Percentiles rank a stretch among this genome's conserved stretches.
These are phyloP conservation scores for Kondoa subrosea DNA, from an alignment of 768 basidiomycete species.

Conservation along the genomic window DNA sequence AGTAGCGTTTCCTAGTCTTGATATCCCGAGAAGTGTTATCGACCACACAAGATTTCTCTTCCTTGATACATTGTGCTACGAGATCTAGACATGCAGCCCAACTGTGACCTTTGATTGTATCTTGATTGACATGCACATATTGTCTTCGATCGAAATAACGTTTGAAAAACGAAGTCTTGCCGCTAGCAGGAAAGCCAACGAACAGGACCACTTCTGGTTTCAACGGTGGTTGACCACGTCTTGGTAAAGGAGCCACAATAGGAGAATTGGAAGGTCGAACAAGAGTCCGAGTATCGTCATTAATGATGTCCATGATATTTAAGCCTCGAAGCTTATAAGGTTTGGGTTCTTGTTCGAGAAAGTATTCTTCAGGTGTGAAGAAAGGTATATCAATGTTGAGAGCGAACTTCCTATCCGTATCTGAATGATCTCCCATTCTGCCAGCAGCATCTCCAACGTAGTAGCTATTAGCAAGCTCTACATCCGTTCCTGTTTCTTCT, in stretches of 20 bases:
- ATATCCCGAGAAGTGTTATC: slow-evolving; percentile 83
- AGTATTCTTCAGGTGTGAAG: slow-evolving; percentile 27
- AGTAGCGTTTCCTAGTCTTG: slow-evolving; percentile 51
- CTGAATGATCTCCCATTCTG: slow-evolving; percentile 29
- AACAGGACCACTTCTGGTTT: slow-evolving; percentile 43
- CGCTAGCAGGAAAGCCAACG: slow-evolving; percentile 48
- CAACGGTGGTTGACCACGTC: not conserved
- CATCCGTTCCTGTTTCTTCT: slow-evolving; percentile 8
- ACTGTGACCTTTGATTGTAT: slow-evolving; percentile 55
- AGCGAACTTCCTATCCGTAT: slow-evolving; percentile 26
- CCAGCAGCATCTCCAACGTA: slow-evolving; percentile 38
- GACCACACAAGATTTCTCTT: slow-evolving; percentile 54
- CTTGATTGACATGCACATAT: slow-evolving; percentile 78
- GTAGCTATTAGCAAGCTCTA: slow-evolving; percentile 31
- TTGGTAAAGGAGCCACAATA: slow-evolving; percentile 5
- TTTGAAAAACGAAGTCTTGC: slow-evolving; percentile 67
- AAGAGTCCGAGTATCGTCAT: slow-evolving; percentile 5
- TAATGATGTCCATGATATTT: slow-evolving; percentile 2
- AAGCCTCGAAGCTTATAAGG: not conserved
- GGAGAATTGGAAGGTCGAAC: slow-evolving; percentile 9
- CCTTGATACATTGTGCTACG: slow-evolving; percentile 42
- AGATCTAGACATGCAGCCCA: slow-evolving; percentile 56
- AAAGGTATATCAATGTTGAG: slow-evolving; percentile 22
- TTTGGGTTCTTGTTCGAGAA: slow-evolving; percentile 13
- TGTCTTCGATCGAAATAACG: slow-evolving; percentile 48